Conservation (phyloP, 2,329 filamentous ascomycete species). For the Nannizziopsis barbatae region DNA sequence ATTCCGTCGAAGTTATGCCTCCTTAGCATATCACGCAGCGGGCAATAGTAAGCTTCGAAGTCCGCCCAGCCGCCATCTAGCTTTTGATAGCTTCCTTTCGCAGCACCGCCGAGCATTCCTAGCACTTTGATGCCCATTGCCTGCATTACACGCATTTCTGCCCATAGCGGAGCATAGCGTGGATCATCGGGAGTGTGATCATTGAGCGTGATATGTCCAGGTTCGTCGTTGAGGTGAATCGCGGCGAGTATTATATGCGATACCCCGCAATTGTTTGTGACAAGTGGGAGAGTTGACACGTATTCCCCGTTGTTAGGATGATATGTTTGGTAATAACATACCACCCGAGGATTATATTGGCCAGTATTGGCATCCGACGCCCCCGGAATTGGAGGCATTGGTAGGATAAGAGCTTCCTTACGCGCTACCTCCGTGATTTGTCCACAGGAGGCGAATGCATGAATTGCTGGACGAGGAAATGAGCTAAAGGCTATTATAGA, state of each 20-base stretch:
- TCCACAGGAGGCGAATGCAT: too few species aligned
- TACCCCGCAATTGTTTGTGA: constrained; percentile 48
- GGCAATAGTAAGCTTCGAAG: constrained; percentile 65
- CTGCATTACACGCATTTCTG: constrained; percentile 62
- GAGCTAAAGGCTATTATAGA: too few species aligned
- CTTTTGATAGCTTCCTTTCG: constrained; percentile 57
- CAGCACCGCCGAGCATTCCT: constrained; percentile 80
- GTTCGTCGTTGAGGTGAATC: constrained; percentile 64
- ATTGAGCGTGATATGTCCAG: constrained; percentile 63
- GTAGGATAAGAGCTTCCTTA: too few species aligned
- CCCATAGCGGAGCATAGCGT: constrained; percentile 64
- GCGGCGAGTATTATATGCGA: constrained; percentile 83
- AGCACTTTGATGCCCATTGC: constrained; percentile 65
- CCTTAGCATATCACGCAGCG: constrained; percentile 54
- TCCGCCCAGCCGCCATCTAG: constrained; percentile 46
- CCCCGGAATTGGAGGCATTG: constrained; percentile 32
- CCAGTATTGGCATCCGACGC: constrained; percentile 3
- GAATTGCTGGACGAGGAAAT: too few species aligned
- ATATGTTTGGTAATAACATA: constrained; percentile 54
- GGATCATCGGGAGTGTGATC: constrained; percentile 59
- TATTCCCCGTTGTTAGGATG: constrained; percentile 43
- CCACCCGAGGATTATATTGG: constrained; percentile 27
- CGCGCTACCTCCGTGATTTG: too few species aligned
- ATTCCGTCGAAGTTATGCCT: constrained; percentile 54
- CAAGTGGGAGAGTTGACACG: constrained; percentile 51